These are phyloP conservation scores for Penicillium concentricum DNA, from an alignment of 2,329 filamentous ascomycete genomes.

Conservation along the genomic window DNA sequence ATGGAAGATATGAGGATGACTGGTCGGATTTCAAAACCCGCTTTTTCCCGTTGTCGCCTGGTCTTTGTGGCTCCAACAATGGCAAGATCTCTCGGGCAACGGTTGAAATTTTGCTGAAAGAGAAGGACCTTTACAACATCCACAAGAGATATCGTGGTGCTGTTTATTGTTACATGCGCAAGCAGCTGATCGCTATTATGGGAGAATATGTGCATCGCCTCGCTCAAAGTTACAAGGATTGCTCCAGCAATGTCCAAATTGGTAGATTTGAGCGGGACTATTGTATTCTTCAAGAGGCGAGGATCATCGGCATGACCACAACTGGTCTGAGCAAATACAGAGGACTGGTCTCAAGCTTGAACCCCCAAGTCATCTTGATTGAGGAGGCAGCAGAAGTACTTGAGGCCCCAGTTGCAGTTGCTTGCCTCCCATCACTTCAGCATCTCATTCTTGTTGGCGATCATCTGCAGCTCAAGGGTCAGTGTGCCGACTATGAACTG, in stretches of 20 bases:
- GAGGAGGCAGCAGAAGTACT: conserved; percentile 78
- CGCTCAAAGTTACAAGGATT: conserved; percentile 51
- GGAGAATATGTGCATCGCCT: conserved; percentile 49
- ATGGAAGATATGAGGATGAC: conserved; percentile 54
- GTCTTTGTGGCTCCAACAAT: conserved; percentile 31
- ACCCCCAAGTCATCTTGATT: conserved; percentile 68
- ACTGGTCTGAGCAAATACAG: conserved; percentile 81
- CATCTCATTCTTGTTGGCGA: conserved; percentile 73
- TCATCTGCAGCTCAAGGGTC: conserved; percentile 72
- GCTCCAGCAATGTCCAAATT: conserved; percentile 55
- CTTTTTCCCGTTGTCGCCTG: conserved; percentile 45
- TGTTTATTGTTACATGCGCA: conserved; percentile 66
- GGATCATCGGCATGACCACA: conserved; percentile 68
- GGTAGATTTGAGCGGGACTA: conserved; percentile 61
- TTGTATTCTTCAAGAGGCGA: conserved; percentile 59
- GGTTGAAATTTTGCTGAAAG: conserved; percentile 36
- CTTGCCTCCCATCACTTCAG: conserved; percentile 61
- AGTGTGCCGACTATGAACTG: conserved; percentile 62
- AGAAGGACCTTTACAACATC: conserved; percentile 62
- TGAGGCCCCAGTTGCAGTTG: conserved; percentile 57
- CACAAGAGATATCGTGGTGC: conserved; percentile 56
- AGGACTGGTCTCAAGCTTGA: conserved; percentile 63
- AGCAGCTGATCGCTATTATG: conserved; percentile 52
- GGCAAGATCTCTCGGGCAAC: conserved; percentile 30
- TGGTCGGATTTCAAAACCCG: conserved; percentile 52